Evolutionary conservation across 345 rosid genomes (phyloP).

Genomic region (Mallotus nudiflorus): DNA sequence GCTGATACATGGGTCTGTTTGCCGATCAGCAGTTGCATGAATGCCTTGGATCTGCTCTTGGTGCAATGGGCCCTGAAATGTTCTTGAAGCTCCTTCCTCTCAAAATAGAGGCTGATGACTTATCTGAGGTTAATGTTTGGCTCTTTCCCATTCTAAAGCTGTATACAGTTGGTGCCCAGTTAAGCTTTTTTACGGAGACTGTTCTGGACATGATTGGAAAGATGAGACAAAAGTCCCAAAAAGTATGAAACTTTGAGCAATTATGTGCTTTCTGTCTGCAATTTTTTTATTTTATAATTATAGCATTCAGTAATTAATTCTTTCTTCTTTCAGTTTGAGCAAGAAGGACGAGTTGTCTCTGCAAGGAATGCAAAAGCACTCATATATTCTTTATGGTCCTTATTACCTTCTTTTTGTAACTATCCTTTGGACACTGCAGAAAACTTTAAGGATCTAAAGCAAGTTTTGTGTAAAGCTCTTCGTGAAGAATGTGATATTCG

Average conservation of each 20-base stretch:
- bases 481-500: conserved; percentile 57
- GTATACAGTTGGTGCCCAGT: conserved; percentile 74
- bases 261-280: neutral
- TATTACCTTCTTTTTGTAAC: conserved; percentile 91
- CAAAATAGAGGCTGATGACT: conserved; percentile 71
- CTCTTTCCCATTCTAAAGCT: conserved; percentile 94
- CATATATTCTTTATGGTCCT: conserved; percentile 79
- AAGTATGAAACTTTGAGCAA: conserved; percentile 39
- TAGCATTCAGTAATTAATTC: conserved; percentile 21
- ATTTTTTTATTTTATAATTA: neutral
- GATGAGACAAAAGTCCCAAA: conserved; percentile 57
- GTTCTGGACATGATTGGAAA: conserved; percentile 50
- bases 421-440: conserved; percentile 78
- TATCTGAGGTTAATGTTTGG: conserved; percentile 86
- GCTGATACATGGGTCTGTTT: conserved; percentile 24
- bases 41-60: conserved; percentile 90
- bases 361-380: conserved; percentile 73
- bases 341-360: conserved; percentile 58
- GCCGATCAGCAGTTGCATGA: conserved; percentile 66
- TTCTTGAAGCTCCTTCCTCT: conserved; percentile 70
- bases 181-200: conserved; percentile 68
- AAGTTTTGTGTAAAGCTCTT: conserved; percentile 51
- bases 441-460: conserved; percentile 61
- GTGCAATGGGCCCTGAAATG: conserved; percentile 91
- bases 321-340: conserved; percentile 61